phyloP scores from a whole-genome alignment of 192 early-diverging fungal species.

The Coemansia sp. region DNA sequence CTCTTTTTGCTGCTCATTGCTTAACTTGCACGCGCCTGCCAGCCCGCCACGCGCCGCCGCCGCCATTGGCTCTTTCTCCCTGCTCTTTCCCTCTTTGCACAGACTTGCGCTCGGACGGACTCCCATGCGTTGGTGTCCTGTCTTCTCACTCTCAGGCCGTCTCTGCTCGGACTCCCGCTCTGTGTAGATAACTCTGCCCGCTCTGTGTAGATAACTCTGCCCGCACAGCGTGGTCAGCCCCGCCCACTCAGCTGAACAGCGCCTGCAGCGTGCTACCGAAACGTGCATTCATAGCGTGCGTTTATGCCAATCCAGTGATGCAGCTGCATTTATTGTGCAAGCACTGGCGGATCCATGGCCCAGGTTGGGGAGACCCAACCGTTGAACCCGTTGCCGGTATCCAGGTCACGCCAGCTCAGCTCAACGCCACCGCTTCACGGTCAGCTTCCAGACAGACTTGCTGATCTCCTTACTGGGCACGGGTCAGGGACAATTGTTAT shows the following conservation, averaged over 20 bases:
- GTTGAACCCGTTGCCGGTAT: not conserved
- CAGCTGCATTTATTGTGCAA: not conserved
- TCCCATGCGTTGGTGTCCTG: not conserved
- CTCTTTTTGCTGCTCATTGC: not conserved
- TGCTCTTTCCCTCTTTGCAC: not conserved
- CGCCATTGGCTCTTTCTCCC: conserved; percentile 7
- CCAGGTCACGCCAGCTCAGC: not conserved
- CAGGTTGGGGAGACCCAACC: not conserved
- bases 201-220: not conserved
- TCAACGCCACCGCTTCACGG: too few relatives aligned
- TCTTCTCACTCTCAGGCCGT: too few relatives aligned
- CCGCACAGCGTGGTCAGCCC: not conserved
- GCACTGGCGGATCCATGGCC: not conserved
- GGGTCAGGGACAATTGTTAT: not conserved
- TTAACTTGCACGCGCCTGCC: conserved; percentile 3
- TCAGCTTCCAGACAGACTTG: not conserved
- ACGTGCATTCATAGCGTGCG: not conserved
- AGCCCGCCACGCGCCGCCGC: conserved; percentile 16
- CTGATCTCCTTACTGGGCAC: not conserved
- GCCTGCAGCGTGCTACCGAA: not conserved
- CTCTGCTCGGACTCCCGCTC: not conserved
- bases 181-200: not conserved
- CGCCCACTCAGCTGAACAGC: not conserved
- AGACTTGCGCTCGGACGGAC: not conserved
- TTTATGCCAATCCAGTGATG: not conserved